Conservation (phyloP, 352 stramenopile species). For the Phytophthora capsici region DNA sequence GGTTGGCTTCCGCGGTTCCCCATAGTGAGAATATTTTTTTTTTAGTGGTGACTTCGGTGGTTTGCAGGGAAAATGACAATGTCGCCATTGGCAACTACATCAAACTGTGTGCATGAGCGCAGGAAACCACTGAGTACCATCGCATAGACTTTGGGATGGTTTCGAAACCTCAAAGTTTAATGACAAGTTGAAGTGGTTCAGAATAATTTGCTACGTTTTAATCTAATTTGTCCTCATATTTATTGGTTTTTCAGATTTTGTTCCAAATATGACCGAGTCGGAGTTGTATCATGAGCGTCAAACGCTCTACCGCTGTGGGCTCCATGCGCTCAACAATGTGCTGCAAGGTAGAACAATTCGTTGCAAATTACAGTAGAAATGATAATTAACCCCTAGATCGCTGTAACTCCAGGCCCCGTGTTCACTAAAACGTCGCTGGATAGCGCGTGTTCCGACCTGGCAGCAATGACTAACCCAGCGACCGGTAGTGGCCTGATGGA, state of each 20-base stretch:
- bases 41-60: background rate
- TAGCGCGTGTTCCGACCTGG: conserved; percentile 48
- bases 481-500: conserved; percentile 17
- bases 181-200: conserved; percentile 27
- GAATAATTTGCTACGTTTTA: conserved; percentile 9
- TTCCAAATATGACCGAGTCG: conserved; percentile 11
- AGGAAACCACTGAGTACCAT: conserved; percentile 27
- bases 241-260: background rate
- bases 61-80: conserved; percentile 1
- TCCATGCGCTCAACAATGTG: conserved; percentile 86
- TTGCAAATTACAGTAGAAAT: background rate
- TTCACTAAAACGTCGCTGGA: conserved; percentile 63
- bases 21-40: conserved; percentile 11
- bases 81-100: conserved; percentile 22
- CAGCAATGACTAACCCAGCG: conserved; percentile 14
- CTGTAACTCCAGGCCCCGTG: conserved; percentile 44
- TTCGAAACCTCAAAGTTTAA: conserved; percentile 39
- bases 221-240: background rate
- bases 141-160: conserved; percentile 26
- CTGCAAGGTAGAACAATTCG: conserved; percentile 53
- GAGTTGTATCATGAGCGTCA: conserved; percentile 78
- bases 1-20: conserved; percentile 32
- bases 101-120: conserved; percentile 8
- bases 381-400: background rate
- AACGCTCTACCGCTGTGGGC: conserved; percentile 73